Conservation (phyloP, 164 flowering plant genomes). For the Aristolochia fimbriata region DNA sequence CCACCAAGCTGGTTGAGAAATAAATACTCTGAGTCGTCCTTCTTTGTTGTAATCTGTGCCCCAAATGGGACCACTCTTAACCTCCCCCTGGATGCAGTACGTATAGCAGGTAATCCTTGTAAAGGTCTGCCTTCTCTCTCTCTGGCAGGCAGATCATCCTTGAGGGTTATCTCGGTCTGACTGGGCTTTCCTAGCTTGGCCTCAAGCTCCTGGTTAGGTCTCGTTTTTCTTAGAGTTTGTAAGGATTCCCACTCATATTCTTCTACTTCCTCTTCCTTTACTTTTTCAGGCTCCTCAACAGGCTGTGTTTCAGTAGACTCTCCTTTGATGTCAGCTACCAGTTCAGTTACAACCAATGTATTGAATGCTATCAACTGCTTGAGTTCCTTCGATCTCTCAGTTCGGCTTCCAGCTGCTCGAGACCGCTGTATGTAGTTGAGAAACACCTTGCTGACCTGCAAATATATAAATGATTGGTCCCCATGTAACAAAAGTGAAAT, state of each 20-base stretch:
- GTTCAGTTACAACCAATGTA: conserved; percentile 64
- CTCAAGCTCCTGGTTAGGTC: conserved; percentile 42
- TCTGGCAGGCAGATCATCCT: conserved; percentile 75
- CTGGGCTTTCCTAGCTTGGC: conserved; percentile 44
- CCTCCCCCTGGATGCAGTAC: conserved; percentile 74
- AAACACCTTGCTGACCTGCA: conserved; percentile 69
- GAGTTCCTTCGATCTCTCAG: conserved; percentile 72
- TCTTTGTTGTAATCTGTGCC: conserved; percentile 54
- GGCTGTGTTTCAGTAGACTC: conserved; percentile 49
- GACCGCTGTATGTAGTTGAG: conserved; percentile 55
- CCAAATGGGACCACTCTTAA: conserved; percentile 56
- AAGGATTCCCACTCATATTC: conserved; percentile 74
- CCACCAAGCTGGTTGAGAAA: conserved; percentile 70
- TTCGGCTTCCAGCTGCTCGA: conserved; percentile 49
- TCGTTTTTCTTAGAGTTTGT: conserved; percentile 53
- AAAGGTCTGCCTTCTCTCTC: conserved; percentile 69
- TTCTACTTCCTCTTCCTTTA: conserved; percentile 35
- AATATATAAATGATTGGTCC: background rate
- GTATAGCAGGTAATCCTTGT: conserved; percentile 72
- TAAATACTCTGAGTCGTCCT: conserved; percentile 62
- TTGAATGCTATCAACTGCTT: conserved; percentile 85
- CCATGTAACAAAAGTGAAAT: too few species aligned
- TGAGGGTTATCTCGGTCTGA: conserved; percentile 82
- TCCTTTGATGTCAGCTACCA: conserved; percentile 86
- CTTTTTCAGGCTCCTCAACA: conserved; percentile 20